phyloP scores from a whole-genome alignment of 2,329 filamentous ascomycete genomes.

The Aureobasidium sp. region DNA sequence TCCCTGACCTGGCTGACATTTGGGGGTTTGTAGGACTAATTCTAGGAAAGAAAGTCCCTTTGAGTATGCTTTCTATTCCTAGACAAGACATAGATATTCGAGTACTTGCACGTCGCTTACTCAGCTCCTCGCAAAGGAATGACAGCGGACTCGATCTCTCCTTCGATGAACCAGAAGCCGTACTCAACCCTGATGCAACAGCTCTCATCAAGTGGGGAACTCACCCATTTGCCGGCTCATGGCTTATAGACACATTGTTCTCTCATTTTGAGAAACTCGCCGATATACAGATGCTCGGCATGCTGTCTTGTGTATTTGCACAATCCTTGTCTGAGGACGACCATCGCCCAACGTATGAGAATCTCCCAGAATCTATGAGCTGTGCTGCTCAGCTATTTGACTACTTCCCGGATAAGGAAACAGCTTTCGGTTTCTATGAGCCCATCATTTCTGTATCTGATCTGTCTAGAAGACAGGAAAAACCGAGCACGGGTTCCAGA shows the following conservation, averaged over 20 bases:
- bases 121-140: constrained; percentile 45
- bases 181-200: constrained; percentile 34
- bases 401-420: constrained; percentile 17
- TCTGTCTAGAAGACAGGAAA: constrained; percentile 19
- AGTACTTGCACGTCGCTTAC: constrained; percentile 59
- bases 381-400: constrained; percentile 5
- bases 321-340: constrained; percentile 10
- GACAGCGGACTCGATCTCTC: constrained; percentile 43
- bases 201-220: constrained; percentile 50
- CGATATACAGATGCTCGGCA: constrained; percentile 61
- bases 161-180: constrained; percentile 38
- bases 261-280: constrained; percentile 53
- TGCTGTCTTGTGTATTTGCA: constrained; percentile 54
- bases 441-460: constrained; percentile 28
- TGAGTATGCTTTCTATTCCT: constrained; percentile 51
- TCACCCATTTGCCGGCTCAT: constrained; percentile 49
- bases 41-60: constrained; percentile 66
- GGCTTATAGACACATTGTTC: constrained; percentile 51
- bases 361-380: constrained; percentile 6
- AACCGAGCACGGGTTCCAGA: constrained; percentile 37
- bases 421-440: constrained; percentile 38
- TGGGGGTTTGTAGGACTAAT: constrained; percentile 79
- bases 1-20: constrained; percentile 65
- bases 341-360: constrained; percentile 4
- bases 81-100: constrained; percentile 54